Base-by-base conservation (phyloP, 768 basidiomycete species). In the Suillus bovinus region DNA sequence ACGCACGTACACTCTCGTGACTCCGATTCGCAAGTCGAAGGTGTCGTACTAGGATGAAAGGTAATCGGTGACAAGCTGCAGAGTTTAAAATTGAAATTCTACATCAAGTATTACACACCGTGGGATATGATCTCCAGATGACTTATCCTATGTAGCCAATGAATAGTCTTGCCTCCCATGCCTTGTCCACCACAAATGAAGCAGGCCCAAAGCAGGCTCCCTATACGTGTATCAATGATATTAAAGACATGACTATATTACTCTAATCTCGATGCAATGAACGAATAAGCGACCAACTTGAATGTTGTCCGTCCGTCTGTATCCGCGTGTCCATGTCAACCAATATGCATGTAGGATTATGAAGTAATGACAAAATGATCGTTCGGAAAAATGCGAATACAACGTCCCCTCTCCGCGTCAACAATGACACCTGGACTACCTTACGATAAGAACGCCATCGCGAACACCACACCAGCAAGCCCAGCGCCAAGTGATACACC, bases 361-460 rank as follows among this genome's bases (percentile, higher is more conserved):
- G 7, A 24, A 22, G 24, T 17, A 31, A 20, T 9, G 3, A 36
- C 10, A 8, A 55, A 55, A 27, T 38, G 34, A 24, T 11, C 22
- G 8, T 24, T 16, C 14, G 13, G 11, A 20, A 38, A 38, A 10
- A 38, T 27, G 24, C 9, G 8, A 36, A 55, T 36, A 22, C n/a
- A 24, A 24, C 16, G 9, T 24, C 34, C 22, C 8, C 11, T 34
- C 33, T 33, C 6, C 36, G 16, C n/a, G n/a, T 54, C 33, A 34
- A 54, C 13, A 54, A 14, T 34, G 8, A 22, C 10, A 36, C 8
- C 54, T 2, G 11, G 5, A 17, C 42, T 31, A n/a, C 39, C 63
- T 68, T 63, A 79, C 27, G 78, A 72, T 57, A 79, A 64, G 68
- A 79, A 76, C 2, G 61, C 66, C 60, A 78, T 71, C 8, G 78